Conservation (phyloP, 2,329 filamentous ascomycete genomes). For the Xylariaceae sp. region DNA sequence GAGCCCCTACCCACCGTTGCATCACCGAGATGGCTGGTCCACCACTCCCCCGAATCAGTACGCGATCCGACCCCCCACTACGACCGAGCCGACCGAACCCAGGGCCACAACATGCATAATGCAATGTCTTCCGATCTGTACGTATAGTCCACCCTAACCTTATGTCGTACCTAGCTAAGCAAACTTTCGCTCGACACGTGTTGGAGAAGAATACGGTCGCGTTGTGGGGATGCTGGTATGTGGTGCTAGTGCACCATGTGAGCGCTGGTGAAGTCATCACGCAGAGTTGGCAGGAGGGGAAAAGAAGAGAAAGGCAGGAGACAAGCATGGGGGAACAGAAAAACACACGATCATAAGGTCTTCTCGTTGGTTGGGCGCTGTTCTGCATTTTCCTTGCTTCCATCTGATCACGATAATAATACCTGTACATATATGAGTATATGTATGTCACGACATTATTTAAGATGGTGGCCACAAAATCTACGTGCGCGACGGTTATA, state of each 20-base stretch:
- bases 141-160: no score
- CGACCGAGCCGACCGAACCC: slow-evolving; percentile 1
- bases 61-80: slow-evolving; percentile 17
- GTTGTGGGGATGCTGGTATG: slow-evolving; percentile 14
- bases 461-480: slow-evolving; percentile 18
- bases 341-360: slow-evolving; percentile 21
- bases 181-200: no score
- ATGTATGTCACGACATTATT: slow-evolving; percentile 1
- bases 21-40: slow-evolving; percentile 12
- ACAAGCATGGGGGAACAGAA: not conserved
- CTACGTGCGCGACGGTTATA: slow-evolving; percentile 4
- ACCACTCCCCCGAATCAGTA: slow-evolving; percentile 15
- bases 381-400: not conserved
- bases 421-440: slow-evolving; percentile 20
- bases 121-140: no score
- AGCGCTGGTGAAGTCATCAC: slow-evolving; percentile 21
- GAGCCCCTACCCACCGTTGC: slow-evolving; percentile 2
- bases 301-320: not conserved
- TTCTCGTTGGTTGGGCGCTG: not conserved
- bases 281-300: slow-evolving; percentile 12
- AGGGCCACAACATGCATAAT: slow-evolving; percentile 15
- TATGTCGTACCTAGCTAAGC: no score
- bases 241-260: slow-evolving; percentile 14
- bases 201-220: slow-evolving; percentile 4
- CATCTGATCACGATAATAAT: not conserved